Evolutionary conservation across 2,329 filamentous ascomycete species (phyloP).

Genomic region (Aaosphaeria pasadenensis): DNA sequence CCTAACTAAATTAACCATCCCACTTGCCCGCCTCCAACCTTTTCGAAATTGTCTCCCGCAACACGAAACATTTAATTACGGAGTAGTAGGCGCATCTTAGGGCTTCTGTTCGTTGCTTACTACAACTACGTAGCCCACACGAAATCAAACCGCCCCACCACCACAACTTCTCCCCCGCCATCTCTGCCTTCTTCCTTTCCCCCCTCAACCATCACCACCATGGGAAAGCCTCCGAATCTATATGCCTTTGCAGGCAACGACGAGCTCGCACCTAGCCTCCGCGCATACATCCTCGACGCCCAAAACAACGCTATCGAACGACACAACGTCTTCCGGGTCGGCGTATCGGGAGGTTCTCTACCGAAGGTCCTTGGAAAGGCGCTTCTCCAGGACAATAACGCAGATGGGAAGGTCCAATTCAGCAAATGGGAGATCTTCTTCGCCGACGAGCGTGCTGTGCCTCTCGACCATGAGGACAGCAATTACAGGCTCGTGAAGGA

Average conservation of each 20-base stretch:
- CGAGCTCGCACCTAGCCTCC: slow-evolving; percentile 72
- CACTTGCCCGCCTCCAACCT: too few relatives aligned
- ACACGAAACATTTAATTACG: not conserved
- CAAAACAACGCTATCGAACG: slow-evolving; percentile 78
- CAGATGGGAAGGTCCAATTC: slow-evolving; percentile 68
- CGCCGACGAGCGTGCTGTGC: slow-evolving; percentile 92
- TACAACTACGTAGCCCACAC: not conserved
- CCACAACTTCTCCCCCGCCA: slow-evolving; percentile 5
- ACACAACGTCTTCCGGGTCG: slow-evolving; percentile 84
- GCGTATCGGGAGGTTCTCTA: slow-evolving; percentile 89
- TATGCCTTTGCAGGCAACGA: slow-evolving; percentile 73
- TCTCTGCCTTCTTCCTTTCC: slow-evolving; percentile 6
- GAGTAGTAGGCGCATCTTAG: not conserved
- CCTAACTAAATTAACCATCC: too few relatives aligned
- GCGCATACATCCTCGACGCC: slow-evolving; percentile 75
- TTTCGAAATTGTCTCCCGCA: too few relatives aligned
- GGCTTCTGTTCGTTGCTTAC: not conserved
- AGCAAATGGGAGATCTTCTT: slow-evolving; percentile 97
- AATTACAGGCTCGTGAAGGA: slow-evolving; percentile 88
- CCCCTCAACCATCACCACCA: slow-evolving; percentile 14
- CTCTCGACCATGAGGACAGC: slow-evolving; percentile 87
- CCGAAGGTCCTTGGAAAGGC: slow-evolving; percentile 84
- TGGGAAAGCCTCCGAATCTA: slow-evolving; percentile 56
- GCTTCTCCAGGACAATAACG: slow-evolving; percentile 59
- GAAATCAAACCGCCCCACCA: not conserved